Evolutionary conservation across 371 early-diverging fungal species (phyloP).

Genomic region (Lichtheimia corymbifera): DNA sequence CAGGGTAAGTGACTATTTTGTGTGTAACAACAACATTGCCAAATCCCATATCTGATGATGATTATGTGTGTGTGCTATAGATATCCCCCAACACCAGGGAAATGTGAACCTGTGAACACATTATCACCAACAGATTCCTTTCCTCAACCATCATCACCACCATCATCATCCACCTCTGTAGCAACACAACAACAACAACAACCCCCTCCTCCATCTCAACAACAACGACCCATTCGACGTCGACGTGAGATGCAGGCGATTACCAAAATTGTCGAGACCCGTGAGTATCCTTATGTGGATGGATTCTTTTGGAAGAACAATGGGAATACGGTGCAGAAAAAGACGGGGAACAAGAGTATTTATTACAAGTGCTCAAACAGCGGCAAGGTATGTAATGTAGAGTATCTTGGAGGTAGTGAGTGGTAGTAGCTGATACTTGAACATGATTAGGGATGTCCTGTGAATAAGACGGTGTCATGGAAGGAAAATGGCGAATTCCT

Average conservation of each 20-base stretch:
- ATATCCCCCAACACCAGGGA: neutral
- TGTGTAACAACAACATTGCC: conserved; percentile 5
- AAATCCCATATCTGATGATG: conserved; percentile 2
- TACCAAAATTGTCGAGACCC: conserved; percentile 64
- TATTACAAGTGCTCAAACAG: conserved; percentile 62
- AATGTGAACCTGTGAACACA: neutral
- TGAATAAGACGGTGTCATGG: conserved; percentile 69
- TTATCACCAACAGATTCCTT: conserved; percentile 5
- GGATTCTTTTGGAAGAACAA: conserved; percentile 67
- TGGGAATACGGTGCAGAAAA: conserved; percentile 62
- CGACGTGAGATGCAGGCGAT: conserved; percentile 69
- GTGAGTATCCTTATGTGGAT: conserved; percentile 55
- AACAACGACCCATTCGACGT: conserved; percentile 36
- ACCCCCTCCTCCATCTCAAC: neutral
- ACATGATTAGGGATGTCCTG: conserved; percentile 47
- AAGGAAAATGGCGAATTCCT: conserved; percentile 61
- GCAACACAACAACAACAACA: conserved; percentile 21
- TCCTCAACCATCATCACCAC: conserved; percentile 7
- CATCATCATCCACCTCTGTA: neutral
- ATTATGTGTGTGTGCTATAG: neutral
- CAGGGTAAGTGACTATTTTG: neutral
- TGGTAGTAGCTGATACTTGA: conserved; percentile 16
- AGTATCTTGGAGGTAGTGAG: neutral
- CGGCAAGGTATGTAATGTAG: conserved; percentile 27
- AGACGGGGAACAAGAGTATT: conserved; percentile 65